phyloP scores from a whole-genome alignment of 2,329 filamentous ascomycete genomes.

The Ilyonectria robusta region DNA sequence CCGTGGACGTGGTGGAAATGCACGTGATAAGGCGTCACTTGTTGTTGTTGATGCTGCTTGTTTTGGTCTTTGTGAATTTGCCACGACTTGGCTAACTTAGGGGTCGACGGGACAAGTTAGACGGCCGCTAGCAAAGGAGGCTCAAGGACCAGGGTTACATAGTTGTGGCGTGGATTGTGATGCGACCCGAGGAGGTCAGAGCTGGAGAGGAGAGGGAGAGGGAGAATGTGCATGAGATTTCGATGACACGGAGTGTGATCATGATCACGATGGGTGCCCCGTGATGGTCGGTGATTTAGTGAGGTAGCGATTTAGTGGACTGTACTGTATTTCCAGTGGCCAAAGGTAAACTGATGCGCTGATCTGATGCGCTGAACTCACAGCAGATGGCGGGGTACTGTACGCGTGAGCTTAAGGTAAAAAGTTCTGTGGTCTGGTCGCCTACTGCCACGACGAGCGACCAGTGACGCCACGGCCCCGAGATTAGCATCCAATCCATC shows the following conservation, averaged over 20 bases:
- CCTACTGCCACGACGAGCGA: not conserved
- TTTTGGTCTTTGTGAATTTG: not conserved
- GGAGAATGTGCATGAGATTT: not conserved
- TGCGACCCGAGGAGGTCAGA: not conserved
- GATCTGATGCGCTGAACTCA: not conserved
- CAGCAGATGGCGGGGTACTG: not conserved
- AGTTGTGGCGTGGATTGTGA: not conserved
- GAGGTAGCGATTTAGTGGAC: not conserved
- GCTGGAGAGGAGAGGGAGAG: no score
- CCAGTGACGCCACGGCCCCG: constrained; percentile 7
- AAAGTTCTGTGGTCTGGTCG: not conserved
- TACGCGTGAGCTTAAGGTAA: not conserved
- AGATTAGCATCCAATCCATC: constrained; percentile 11
- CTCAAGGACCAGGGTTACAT: not conserved
- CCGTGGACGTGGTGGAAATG: not conserved
- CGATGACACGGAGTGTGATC: not conserved
- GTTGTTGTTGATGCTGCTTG: not conserved
- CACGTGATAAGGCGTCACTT: not conserved
- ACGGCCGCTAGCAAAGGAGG: constrained; percentile 2
- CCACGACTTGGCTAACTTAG: not conserved
- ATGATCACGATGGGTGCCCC: not conserved
- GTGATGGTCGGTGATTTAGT: not conserved
- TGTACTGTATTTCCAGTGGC: not conserved
- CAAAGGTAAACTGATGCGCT: not conserved
- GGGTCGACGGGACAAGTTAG: not conserved